phyloP scores from a whole-genome alignment of 2,329 filamentous ascomycete genomes.

The Ascochyta pisi region DNA sequence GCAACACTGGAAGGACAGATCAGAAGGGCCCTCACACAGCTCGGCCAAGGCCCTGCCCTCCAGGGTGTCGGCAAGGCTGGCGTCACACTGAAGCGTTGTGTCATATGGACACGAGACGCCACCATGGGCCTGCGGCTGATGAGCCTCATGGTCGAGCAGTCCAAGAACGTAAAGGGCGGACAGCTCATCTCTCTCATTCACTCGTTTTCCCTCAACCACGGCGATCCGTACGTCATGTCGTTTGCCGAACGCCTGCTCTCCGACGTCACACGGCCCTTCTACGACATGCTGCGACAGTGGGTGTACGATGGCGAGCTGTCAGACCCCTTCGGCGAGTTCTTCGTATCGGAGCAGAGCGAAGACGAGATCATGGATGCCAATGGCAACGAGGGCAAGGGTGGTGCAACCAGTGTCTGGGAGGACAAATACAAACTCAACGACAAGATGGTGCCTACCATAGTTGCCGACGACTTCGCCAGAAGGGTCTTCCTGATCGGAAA shows the following conservation, averaged over 20 bases:
- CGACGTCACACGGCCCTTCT: conserved; percentile 92
- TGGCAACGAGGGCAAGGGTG: conserved; percentile 55
- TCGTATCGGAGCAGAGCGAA: conserved; percentile 82
- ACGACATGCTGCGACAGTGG: conserved; percentile 94
- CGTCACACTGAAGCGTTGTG: conserved; percentile 92
- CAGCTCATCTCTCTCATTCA: conserved; percentile 94
- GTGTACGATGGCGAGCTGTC: conserved; percentile 97
- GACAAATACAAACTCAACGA: conserved; percentile 91
- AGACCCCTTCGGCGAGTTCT: conserved; percentile 96
- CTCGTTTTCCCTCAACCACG: conserved; percentile 89
- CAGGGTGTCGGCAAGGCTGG: conserved; percentile 82
- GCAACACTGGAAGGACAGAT: conserved; percentile 94
- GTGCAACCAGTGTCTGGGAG: conserved; percentile 93
- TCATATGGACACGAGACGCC: conserved; percentile 96
- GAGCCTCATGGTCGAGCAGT: conserved; percentile 92
- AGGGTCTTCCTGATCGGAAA: conserved; percentile 98
- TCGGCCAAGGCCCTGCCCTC: conserved; percentile 72
- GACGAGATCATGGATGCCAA: conserved; percentile 51
- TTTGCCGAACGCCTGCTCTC: conserved; percentile 89
- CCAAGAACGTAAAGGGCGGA: conserved; percentile 81
- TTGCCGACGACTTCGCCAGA: conserved; percentile 90
- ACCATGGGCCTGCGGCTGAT: conserved; percentile 94
- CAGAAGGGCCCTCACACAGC: conserved; percentile 75
- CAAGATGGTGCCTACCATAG: conserved; percentile 89
- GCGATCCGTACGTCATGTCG: conserved; percentile 89